Evolutionary conservation across 768 basidiomycete species (phyloP), one percentile per base, ranked within the genome.

Genomic region (Mrakia hoshinonis): DNA sequence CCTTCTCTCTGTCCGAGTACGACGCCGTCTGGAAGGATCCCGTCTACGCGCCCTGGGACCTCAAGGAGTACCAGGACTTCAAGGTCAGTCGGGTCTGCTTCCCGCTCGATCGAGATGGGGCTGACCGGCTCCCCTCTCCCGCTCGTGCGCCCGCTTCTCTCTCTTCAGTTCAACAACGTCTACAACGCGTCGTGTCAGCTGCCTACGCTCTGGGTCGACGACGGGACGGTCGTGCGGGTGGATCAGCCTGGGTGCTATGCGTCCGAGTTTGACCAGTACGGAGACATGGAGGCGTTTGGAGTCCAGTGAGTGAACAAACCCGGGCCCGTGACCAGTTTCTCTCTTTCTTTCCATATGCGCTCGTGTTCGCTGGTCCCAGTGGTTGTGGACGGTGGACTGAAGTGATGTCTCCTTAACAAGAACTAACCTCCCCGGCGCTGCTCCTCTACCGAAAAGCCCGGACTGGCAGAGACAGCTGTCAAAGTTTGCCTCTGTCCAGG

Each of bases 251-350:
- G 92, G 24, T 96, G 93, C 79, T 82, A 87, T 74, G 78, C 81
- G 18, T 92, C 90, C 22, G 91, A 93, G 73, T 94, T 95, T 75
- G 93, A 96, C 80, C 92, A 95, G 73, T 96, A 89, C 75, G 93
- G 93, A 74, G 93, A 96, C 81, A 91, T 92, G 86, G 93, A 96
- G 79, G 93, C 93, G 74, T 95, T 95, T 78, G 93, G 93, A 87
- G 92, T 96, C 38, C 90, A 91, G 89, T 55, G 89, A 91, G 81
- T 92, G 65, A 36, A 51, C 47, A 34, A 49, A 66, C 29, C 52
- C 11, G 12, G 54, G 54, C 54, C 26, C 26, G 29, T 55, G 54
- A 29, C 54, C 24, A 24, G 26, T 55, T 29, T 29, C 24, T 34
- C 3, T 31, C 34, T 62, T 67, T 38, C 54, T 38, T 55, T 74